Evolutionary conservation across 345 rosid genomes (phyloP), one percentile per base, ranked within the genome.

Genomic region (Populus ilicifolia): DNA sequence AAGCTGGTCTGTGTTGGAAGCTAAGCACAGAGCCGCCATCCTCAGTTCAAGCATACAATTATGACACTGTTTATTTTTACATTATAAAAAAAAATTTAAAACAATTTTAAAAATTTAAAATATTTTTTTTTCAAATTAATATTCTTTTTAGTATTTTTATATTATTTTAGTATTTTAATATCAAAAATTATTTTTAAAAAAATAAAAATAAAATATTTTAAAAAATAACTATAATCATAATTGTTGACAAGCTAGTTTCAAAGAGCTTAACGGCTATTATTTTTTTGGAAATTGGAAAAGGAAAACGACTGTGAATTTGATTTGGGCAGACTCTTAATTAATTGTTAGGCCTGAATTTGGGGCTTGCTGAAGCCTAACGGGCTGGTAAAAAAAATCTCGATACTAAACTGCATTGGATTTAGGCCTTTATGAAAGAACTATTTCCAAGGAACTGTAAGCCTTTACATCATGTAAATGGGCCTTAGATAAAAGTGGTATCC

Each of bases 1-100:
- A 39, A 91, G 92, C 76, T 83, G 90, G 30, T 87, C 92, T 1
- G 92, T 79, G 59, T 79, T 86, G 63, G 85, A 77, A 59, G 88
- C 83, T 27, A 77, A 87, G 79, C 91, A 91, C 18, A 69, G 75
- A 1, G 0, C 5, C 5, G 78, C 81, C 38, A 77, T 73, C 79
- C 20, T 52, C 59, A 67, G 18, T 4, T 68, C 69, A 63, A 41
- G 81, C 80, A 80, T 81, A 66, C 74, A 23, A 73, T 27, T 27
- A 27, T 27, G 29, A 33, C 5, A 4, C 4, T 30, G 0, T 30
- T 30, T 30, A 4, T 2, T 30, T 33, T 33, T 3, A 3, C 4
- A 0, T 33, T 33, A 3, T 33, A 3, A 33, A 33, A 33, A 33
- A 33, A 33, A 33, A 33, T 33, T 33, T 3, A 33, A 33, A 33